Evolutionary conservation across 225 moss, liverwort and hornwort genomes (phyloP).

Genomic region (Neckera pumila): DNA sequence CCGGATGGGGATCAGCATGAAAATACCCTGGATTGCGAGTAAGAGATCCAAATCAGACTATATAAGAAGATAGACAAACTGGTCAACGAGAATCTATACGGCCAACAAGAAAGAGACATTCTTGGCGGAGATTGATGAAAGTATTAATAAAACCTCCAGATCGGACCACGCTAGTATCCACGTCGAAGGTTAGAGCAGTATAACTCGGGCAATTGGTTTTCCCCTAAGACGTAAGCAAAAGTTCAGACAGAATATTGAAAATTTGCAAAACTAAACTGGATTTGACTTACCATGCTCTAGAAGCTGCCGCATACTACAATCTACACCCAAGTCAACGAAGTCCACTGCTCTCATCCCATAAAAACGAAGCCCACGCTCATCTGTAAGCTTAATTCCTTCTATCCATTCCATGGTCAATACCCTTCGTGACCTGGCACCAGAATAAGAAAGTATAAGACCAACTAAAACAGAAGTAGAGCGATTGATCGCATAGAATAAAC

Average conservation of each 20-base stretch:
- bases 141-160: background rate
- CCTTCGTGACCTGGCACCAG: constrained; percentile 40
- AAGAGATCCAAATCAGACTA: background rate
- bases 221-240: background rate
- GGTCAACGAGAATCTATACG: background rate
- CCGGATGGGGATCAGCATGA: constrained; percentile 66
- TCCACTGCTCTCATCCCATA: constrained; percentile 50
- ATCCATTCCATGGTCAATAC: constrained; percentile 70
- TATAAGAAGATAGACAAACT: background rate
- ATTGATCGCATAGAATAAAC: background rate
- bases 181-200: background rate
- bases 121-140: background rate
- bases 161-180: background rate
- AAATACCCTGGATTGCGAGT: constrained; percentile 39
- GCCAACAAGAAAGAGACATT: background rate
- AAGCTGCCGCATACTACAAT: constrained; percentile 61
- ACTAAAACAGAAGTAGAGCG: background rate
- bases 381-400: constrained; percentile 57
- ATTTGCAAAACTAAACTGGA: background rate
- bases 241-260: background rate
- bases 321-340: constrained; percentile 59
- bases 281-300: constrained; percentile 43
- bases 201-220: background rate
- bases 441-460: background rate
- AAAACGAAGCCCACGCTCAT: constrained; percentile 32